Conservation (phyloP, 441 rosid species). For the Melastoma candidum region DNA sequence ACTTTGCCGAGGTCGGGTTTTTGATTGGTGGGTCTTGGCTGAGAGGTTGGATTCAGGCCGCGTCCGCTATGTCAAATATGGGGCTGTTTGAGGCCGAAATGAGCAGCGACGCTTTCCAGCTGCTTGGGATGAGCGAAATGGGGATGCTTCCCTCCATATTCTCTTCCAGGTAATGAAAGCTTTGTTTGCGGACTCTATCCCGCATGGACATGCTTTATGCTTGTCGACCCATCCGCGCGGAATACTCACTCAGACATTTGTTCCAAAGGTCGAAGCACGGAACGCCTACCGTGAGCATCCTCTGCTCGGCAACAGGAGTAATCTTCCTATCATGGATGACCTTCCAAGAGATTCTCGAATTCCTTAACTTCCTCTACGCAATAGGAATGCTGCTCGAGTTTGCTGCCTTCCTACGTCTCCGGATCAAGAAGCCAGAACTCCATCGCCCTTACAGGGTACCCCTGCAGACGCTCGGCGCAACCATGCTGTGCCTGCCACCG, state of each 20-base stretch:
- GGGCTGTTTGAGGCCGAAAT: constrained; percentile 96
- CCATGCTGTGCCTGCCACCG: constrained; percentile 60
- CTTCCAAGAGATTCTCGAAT: constrained; percentile 82
- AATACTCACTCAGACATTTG: no score
- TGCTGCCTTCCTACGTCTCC: constrained; percentile 66
- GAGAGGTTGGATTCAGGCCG: constrained; percentile 86
- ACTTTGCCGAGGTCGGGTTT: constrained; percentile 86
- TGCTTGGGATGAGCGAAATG: constrained; percentile 87
- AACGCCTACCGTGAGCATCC: constrained; percentile 78
- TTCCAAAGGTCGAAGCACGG: constrained; percentile 57
- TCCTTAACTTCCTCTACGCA: constrained; percentile 69
- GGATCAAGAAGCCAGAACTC: constrained; percentile 70
- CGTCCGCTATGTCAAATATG: constrained; percentile 83
- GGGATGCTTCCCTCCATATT: constrained; percentile 62
- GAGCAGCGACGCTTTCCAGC: constrained; percentile 91
- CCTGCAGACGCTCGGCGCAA: constrained; percentile 50
- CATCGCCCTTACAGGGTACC: constrained; percentile 73
- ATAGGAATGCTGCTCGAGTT: constrained; percentile 87
- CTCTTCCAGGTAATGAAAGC: no score
- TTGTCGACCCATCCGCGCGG: no score
- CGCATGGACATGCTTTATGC: no score
- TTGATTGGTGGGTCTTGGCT: constrained; percentile 83
- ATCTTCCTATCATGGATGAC: constrained; percentile 88
- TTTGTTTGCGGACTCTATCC: no score
- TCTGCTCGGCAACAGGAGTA: constrained; percentile 81